Evolutionary conservation across 805 yeast genomes (phyloP), one percentile per base, ranked within the genome.

Genomic region (Kuraishia cidri): DNA sequence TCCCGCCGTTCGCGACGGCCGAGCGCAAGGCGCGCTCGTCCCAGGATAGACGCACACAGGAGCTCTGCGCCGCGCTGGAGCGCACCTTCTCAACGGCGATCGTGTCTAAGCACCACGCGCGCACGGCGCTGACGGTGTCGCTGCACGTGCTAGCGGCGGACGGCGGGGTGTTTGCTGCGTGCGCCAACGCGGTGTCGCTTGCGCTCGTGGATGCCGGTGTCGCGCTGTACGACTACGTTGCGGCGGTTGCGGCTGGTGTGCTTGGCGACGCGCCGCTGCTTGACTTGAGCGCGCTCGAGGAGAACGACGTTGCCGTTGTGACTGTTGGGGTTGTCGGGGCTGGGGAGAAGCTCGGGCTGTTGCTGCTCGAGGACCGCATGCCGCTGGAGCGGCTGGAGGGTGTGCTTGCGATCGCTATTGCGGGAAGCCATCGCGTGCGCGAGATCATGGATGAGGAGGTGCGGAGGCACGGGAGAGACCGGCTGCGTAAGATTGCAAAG

Each of bases 161-260:
- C 48, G 98, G 98, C 24, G 95, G 95, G 0, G 50, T 90, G 17
- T 54, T 90, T 41, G 73, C 95, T 0, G 67, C 82, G 1, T 74
- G 92, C 42, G 67, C 85, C 27, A 92, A 92, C 51, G 84, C 97
- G 7, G 72, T 84, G 27, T 85, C 96, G 1, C 60, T 92, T 45
- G 97, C 95, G 0, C 64, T 92, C 28, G 75, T 92, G 22, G 97
- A 92, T 57, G 97, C 97, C 2, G 97, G 97, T 31, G 79, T 92
- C 29, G 81, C 96, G 4, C 79, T 92, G 80, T 82, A 80, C 49
- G 97, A 92, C 52, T 88, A 85, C 50, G 80, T 90, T 11, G 72
- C 86, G 35, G 76, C 94, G 1, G 71, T 85, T 11, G 69, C 80
- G 19, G 82, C 87, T 4, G 97, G 97, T 0, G 56, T 84, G 14